Conservation (phyloP, 306 rosid species). For the Cercis canadensis region DNA sequence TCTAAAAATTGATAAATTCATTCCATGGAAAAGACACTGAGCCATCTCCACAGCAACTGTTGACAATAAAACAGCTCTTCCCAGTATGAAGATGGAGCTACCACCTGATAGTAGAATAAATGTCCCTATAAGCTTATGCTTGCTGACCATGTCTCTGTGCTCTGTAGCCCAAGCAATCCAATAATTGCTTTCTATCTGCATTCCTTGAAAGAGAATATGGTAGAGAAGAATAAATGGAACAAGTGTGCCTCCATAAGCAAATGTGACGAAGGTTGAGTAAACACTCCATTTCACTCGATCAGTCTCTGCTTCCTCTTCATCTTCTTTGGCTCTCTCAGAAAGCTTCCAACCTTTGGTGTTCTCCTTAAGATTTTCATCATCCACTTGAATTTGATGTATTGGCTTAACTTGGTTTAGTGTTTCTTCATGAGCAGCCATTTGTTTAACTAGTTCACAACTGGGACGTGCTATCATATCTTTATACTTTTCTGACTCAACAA, state of each 20-base stretch:
- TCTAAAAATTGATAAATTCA: slow-evolving; percentile 56
- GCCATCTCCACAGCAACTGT: slow-evolving; percentile 58
- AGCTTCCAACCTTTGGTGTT: slow-evolving; percentile 26
- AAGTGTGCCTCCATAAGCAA: slow-evolving; percentile 58
- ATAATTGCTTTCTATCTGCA: slow-evolving; percentile 65
- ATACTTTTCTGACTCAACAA: slow-evolving; percentile 59
- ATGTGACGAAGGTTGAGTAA: slow-evolving; percentile 56
- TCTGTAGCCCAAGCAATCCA: slow-evolving; percentile 72
- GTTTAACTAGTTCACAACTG: slow-evolving; percentile 54
- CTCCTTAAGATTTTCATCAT: slow-evolving; percentile 39
- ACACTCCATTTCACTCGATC: slow-evolving; percentile 67
- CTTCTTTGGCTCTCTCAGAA: slow-evolving; percentile 35
- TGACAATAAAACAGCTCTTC: slow-evolving; percentile 58
- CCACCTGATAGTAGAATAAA: slow-evolving; percentile 57
- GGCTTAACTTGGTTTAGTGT: slow-evolving; percentile 51
- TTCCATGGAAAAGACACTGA: slow-evolving; percentile 54
- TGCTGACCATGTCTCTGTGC: slow-evolving; percentile 41
- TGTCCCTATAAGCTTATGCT: slow-evolving; percentile 44
- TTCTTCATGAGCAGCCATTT: slow-evolving; percentile 58
- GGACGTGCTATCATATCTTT: slow-evolving; percentile 52
- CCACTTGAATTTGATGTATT: slow-evolving; percentile 47
- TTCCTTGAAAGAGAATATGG: slow-evolving; percentile 59
- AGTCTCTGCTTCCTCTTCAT: slow-evolving; percentile 48
- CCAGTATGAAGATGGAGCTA: slow-evolving; percentile 64
- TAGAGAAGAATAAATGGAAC: slow-evolving; percentile 65